A percentile compares a stretch with the other conserved stretches of the same genome.
Conservation (phyloP, 345 rosid genomes). For the Microcos paniculata region DNA sequence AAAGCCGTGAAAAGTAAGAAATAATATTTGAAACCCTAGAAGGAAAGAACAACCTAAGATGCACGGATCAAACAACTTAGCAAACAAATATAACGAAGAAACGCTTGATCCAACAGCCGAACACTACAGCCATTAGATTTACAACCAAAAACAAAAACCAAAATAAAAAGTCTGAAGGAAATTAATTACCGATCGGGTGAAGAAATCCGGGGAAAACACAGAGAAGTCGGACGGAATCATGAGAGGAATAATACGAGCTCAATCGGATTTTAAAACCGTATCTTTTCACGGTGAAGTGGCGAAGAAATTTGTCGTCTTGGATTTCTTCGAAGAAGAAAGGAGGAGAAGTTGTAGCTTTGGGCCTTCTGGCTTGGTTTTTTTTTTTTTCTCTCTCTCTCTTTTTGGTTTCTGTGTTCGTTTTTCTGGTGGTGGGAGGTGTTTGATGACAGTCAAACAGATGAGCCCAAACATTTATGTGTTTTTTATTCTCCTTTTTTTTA, state of each 20-base stretch:
- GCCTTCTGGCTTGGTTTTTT: neutral
- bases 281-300: neutral
- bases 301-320: neutral
- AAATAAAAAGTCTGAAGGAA: neutral
- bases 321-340: neutral
- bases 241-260: neutral
- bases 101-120: neutral
- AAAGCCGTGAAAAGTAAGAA: neutral
- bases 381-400: no score
- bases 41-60: neutral
- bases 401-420: no score
- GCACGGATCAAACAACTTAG: neutral
- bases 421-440: slow-evolving; percentile 14
- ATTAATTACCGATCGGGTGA: slow-evolving; percentile 25
- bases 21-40: neutral
- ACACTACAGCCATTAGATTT: slow-evolving; percentile 7
- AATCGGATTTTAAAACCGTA: neutral
- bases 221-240: slow-evolving; percentile 15
- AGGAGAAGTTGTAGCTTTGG: neutral
- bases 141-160: neutral
- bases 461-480: slow-evolving; percentile 38
- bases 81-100: neutral
- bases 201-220: neutral
- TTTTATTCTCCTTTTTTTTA: neutral
- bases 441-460: slow-evolving; percentile 30